Base-by-base conservation (phyloP, 2,329 filamentous ascomycete genomes). In the Coniella vitis region DNA sequence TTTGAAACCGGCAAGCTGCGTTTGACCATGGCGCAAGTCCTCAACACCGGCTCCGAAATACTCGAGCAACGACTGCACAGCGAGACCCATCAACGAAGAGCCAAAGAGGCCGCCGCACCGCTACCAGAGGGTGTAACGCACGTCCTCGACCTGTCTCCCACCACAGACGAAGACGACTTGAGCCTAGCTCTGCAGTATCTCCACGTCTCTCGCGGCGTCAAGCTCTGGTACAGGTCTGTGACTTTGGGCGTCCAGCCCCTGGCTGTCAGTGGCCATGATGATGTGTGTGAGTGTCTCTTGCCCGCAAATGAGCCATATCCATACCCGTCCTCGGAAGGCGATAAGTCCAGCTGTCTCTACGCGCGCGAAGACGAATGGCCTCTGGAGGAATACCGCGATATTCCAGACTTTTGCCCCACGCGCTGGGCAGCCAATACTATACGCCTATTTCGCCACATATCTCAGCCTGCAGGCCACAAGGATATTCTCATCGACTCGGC, bases 391-490 rank as follows among this genome's bases (percentile, higher is more conserved):
- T 14, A 49, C 32, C 67, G 69, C 20, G 51, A 58, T 0, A 69
- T 78, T 13, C 64, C 66, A 1, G 82, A 85, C 54, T 87, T 87
- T 60, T 85, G 81, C 40, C 73, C 75, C 1, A 65, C 79, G 7
- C 76, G 84, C 3, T 84, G 87, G 58, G 69, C 78, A 12, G 76
- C 75, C 22, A 76, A 75, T 17, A 79, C 93, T 31, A 71, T 86
- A 39, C 73, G 81, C 1, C 65, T 87, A 0, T 66, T 87, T 4
- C 70, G 78, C 56, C 69, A 75, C 10, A 73, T 87, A 36, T 70
- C 79, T 54, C 25, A 41, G 45, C 45, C 45, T 41, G 22, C 37
- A 12, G 38, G 45, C 37, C 75, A 75, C 2, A 67, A 74, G 3
- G 65, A 72, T 25, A 69, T 81, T 0, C 66, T 70, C 1, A 61